Base-by-base conservation (phyloP, 352 stramenopile genomes). In the Phytophthora ramorum region DNA sequence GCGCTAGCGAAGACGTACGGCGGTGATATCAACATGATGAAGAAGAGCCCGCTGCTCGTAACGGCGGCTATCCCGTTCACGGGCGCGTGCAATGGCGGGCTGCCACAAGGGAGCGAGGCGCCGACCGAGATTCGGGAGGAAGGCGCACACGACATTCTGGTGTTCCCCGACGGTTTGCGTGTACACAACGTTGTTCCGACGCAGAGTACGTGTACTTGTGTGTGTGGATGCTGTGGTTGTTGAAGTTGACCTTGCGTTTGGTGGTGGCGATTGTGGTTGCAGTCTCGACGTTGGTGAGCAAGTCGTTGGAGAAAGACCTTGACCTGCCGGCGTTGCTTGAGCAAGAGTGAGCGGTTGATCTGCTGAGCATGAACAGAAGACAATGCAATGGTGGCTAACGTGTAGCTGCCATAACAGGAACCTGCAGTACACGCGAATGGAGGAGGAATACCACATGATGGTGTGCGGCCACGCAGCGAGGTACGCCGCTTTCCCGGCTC, bases 101-200 rank as follows among this genome's bases (percentile, higher is more conserved):
- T 57, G 7, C 17, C 30, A 3, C 12, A 44, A 14, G 50, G 52
- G 20, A 44, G 13, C 22, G 41, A 54, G 5, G 26, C 28, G 9
- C 17, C 47, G 28, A n/a, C n/a, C n/a, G 45, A 70, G 14, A 45
- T 13, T 3, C 22, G 26, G 20, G 52, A 71, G 28, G 54, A 69
- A 26, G 54, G 53, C 3, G 54, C 62, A 2, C 85, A 93, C 54
- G 85, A 93, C 46, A 59, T 91, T 28, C 60, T 93, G 24, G 72
- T 93, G 41, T 91, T 92, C 48, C 85, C 85, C 1, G 83, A 92
- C n/a, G 73, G 71, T 17, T 52, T 93, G 46, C 83, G 80, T 24
- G 56, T 92, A 5, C 66, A 85, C 32, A 69, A 87, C 50, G 66
- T 93, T n/a, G 50, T 69, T 5, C 46, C 70, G 19, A 61, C 55